Percentiles rank a stretch among this genome's conserved stretches.
Evolutionary conservation across 2,329 filamentous ascomycete genomes (phyloP).

Genomic region (Microsporum ferrugineum): DNA sequence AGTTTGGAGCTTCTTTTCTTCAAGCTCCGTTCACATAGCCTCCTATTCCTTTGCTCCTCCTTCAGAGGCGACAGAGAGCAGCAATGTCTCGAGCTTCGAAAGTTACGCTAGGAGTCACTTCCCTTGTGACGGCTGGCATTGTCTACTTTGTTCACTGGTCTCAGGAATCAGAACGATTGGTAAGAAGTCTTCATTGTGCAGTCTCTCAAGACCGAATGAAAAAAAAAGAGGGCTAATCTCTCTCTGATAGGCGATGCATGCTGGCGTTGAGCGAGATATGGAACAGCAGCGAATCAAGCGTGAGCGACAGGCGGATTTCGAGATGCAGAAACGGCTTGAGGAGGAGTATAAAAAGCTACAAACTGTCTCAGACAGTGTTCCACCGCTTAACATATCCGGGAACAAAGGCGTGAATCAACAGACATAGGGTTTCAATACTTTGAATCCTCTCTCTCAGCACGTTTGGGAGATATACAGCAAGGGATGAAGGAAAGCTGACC

Average conservation of each 20-base stretch:
- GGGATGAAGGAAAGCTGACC: not conserved
- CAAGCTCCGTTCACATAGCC: not conserved
- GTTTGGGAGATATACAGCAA: not conserved
- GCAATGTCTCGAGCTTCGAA: conserved; percentile 85
- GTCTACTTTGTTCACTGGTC: conserved; percentile 81
- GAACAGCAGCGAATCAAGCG: conserved; percentile 83
- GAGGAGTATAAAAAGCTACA: conserved; percentile 84
- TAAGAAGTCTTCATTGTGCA: conserved; percentile 35
- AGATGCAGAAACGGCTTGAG: conserved; percentile 76
- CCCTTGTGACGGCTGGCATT: conserved; percentile 62
- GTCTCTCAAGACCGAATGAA: not conserved
- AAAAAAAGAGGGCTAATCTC: conserved; percentile 8
- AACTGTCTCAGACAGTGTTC: conserved; percentile 48
- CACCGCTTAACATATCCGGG: not conserved
- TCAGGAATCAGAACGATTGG: conserved; percentile 71
- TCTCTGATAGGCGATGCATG: conserved; percentile 66
- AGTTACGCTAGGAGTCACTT: conserved; percentile 67
- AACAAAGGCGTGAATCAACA: not conserved
- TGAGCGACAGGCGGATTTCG: conserved; percentile 88
- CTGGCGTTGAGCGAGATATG: conserved; percentile 85
- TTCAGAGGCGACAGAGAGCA: not conserved
- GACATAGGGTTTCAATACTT: not conserved
- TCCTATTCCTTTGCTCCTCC: not conserved
- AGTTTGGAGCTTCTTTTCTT: not conserved
- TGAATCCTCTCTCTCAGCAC: not conserved